Base-by-base conservation (phyloP, 2,329 filamentous ascomycete genomes). In the Apiospora hydei region DNA sequence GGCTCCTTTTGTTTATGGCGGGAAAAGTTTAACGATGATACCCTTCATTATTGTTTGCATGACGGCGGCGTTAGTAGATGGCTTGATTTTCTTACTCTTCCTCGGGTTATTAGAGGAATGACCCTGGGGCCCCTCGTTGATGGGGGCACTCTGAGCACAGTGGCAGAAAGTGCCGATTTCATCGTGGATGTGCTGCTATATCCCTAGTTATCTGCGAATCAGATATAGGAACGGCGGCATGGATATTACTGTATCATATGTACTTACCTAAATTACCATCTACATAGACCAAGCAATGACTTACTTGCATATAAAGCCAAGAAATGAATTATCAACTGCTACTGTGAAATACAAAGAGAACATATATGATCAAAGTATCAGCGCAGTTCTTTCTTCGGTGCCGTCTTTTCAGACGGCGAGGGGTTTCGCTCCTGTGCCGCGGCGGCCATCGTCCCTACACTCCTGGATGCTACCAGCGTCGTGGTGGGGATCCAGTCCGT, bases 11-110 rank as follows among this genome's bases (percentile, higher is more conserved):
- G 57, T 76, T 44, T 51, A 51, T 69, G 68, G 68, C 30, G 30
- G 14, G 51, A 68, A 69, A 77, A 76, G 74, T 68, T 72, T 73
- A n/a, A 75, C 38, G 41, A 61, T 67, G 77, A 80, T 80, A 80
- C 78, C 78, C 78, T 72, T 75, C 72, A 71, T 72, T 69, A 43
- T 43, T 43, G 67, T 30, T 70, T 70, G 69, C 69, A 70, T 69
- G 43, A 49, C 47, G 67, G 34, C 67, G 67, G 67, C 67, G 67
- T 69, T 69, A 10, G 44, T 34, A 64, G 34, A 64, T 64, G 57
- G 30, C 30, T 64, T 64, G 57, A 64, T 64, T 64, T 64, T 41
- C 41, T 64, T 5, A n/a, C 11, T 61, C 16, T 24, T 34, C 57
- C 10, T 41, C 10, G 11, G 18, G 8, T 38, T 64, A 64, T 41